Evolutionary conservation across 2,329 filamentous ascomycete genomes (phyloP).

Genomic region (Ceratocystis ficicola): DNA sequence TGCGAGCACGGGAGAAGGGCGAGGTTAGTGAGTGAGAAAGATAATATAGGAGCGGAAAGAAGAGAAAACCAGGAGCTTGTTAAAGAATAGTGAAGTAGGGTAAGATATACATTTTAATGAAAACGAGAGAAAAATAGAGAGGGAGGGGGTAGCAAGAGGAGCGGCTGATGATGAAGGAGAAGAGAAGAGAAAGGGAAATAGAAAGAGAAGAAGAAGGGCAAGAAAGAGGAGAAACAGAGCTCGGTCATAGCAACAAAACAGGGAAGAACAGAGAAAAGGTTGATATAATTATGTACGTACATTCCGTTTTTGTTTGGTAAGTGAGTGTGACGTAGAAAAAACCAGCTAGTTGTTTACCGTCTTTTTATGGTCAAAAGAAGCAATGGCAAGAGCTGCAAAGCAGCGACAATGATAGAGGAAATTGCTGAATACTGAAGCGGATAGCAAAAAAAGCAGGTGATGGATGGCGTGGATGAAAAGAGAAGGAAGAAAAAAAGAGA

Average conservation of each 20-base stretch:
- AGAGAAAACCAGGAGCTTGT: not conserved
- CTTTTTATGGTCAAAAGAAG: not conserved
- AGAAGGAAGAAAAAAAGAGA: not conserved
- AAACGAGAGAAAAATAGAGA: not conserved
- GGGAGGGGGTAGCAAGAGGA: not conserved
- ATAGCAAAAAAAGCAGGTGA: not conserved
- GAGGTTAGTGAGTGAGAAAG: not conserved
- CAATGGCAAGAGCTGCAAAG: not conserved
- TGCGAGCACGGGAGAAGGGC: not conserved
- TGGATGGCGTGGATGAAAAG: not conserved
- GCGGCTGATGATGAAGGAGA: not conserved
- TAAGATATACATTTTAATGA: conserved; percentile 8
- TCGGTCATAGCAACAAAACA: not conserved
- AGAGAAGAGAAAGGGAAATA: not conserved
- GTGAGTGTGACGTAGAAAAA: not conserved
- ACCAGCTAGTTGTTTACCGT: not conserved
- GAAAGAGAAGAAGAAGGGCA: not conserved
- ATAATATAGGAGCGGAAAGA: not conserved
- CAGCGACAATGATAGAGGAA: not conserved
- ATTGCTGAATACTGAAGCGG: not conserved
- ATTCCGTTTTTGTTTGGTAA: not conserved
- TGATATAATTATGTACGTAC: conserved; percentile 4
- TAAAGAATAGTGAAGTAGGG: conserved; percentile 6
- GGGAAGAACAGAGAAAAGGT: not conserved
- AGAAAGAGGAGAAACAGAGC: not conserved